These are phyloP conservation scores for Vicia faba DNA, from an alignment of 306 rosid genomes.

Conservation along the genomic window DNA sequence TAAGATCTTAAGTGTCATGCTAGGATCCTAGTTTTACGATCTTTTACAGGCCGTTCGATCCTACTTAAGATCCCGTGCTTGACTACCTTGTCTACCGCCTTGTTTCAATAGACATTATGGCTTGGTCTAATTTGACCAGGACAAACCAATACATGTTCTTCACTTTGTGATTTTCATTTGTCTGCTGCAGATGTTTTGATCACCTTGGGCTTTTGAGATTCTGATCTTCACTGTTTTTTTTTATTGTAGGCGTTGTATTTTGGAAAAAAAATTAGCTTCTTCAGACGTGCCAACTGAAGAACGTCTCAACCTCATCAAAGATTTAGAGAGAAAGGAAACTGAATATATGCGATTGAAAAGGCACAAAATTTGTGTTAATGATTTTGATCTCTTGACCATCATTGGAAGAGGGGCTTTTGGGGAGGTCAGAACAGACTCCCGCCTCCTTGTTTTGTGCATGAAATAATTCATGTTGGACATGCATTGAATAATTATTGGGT, in stretches of 20 bases:
- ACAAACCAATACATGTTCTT: constrained; percentile 8
- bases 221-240: constrained; percentile 40
- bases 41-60: no score
- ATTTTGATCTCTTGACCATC: constrained; percentile 93
- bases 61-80: no score
- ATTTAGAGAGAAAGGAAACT: constrained; percentile 94
- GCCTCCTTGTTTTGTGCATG: constrained; percentile 21
- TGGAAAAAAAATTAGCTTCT: constrained; percentile 86
- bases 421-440: constrained; percentile 69
- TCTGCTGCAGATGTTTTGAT: constrained; percentile 30
- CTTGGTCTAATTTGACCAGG: constrained; percentile 27
- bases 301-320: constrained; percentile 83
- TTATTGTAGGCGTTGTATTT: constrained; percentile 77
- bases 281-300: constrained; percentile 94
- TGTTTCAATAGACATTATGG: constrained; percentile 8
- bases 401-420: constrained; percentile 99
- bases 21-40: no score
- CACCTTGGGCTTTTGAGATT: constrained; percentile 38
- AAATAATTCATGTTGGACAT: constrained; percentile 33
- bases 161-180: neutral
- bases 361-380: constrained; percentile 91
- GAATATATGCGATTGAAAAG: constrained; percentile 96
- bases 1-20: no score
- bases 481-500: constrained; percentile 20
- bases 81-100: no score